Conservation (phyloP, 2,329 filamentous ascomycete genomes). For the Rutstroemia sp. region DNA sequence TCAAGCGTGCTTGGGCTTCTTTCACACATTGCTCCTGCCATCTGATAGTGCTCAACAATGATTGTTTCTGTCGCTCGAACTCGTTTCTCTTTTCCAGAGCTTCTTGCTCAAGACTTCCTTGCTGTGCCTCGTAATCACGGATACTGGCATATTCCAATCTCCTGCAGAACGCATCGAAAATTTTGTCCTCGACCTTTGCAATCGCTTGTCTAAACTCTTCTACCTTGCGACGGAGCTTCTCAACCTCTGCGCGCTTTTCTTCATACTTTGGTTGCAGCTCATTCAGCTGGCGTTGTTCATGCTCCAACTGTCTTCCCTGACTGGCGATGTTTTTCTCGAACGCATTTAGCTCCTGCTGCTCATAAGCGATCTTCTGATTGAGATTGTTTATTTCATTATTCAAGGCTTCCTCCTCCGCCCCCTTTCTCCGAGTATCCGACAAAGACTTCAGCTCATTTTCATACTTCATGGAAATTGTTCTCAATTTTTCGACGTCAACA, state of each 20-base stretch:
- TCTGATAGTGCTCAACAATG: constrained; percentile 54
- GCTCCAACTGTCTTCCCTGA: constrained; percentile 74
- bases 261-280: constrained; percentile 73
- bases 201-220: constrained; percentile 56
- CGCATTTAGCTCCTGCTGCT: constrained; percentile 67
- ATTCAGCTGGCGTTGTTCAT: constrained; percentile 63
- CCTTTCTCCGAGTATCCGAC: constrained; percentile 68
- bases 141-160: constrained; percentile 83
- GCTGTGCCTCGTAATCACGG: constrained; percentile 86
- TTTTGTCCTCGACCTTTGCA: constrained; percentile 74
- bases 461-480: constrained; percentile 66
- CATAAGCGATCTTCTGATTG: constrained; percentile 65
- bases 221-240: constrained; percentile 51
- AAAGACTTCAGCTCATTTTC: constrained; percentile 72
- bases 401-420: constrained; percentile 71
- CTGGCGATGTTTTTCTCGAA: constrained; percentile 77
- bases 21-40: constrained; percentile 47
- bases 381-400: constrained; percentile 73
- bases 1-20: constrained; percentile 61
- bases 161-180: constrained; percentile 81
- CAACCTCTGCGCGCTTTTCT: constrained; percentile 62
- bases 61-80: constrained; percentile 77
- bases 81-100: constrained; percentile 78
- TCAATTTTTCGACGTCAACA: constrained; percentile 78
- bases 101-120: constrained; percentile 87